Conservation (phyloP, 2,329 filamentous ascomycete species). For the Trichoderma brevicompactum region DNA sequence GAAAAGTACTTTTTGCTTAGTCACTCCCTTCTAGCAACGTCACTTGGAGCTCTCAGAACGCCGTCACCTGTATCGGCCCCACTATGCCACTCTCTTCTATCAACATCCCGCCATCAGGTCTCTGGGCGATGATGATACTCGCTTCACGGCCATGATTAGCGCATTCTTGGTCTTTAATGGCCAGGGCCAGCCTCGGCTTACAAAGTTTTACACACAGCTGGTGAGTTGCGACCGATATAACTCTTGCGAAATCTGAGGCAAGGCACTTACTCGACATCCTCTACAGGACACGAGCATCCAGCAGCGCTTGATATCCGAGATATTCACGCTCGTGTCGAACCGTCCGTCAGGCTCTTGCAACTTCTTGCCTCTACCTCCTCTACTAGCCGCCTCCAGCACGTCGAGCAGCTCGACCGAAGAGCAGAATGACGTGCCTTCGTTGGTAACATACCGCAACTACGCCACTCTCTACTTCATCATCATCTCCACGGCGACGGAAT, state of each 20-base stretch:
- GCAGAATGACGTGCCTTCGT: slow-evolving; percentile 86
- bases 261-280: neutral
- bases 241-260: neutral
- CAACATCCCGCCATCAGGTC: slow-evolving; percentile 22
- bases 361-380: slow-evolving; percentile 80
- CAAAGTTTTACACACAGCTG: slow-evolving; percentile 98
- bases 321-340: slow-evolving; percentile 93
- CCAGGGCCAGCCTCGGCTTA: slow-evolving; percentile 92
- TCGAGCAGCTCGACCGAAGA: slow-evolving; percentile 67
- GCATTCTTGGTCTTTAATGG: slow-evolving; percentile 99
- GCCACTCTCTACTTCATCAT: slow-evolving; percentile 98
- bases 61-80: slow-evolving; percentile 6
- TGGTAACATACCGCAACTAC: slow-evolving; percentile 97
- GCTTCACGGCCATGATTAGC: slow-evolving; percentile 78
- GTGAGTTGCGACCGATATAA: slow-evolving; percentile 50
- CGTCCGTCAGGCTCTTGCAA: slow-evolving; percentile 93
- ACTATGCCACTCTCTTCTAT: slow-evolving; percentile 11
- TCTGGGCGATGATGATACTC: slow-evolving; percentile 32
- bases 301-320: slow-evolving; percentile 94
- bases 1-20: slow-evolving; percentile 10
- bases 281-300: slow-evolving; percentile 92
- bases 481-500: slow-evolving; percentile 95
- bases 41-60: slow-evolving; percentile 6
- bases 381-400: slow-evolving; percentile 66
- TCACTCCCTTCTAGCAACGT: slow-evolving; percentile 1